These are phyloP conservation scores for Zychaea mexicana DNA, from an alignment of 371 early-diverging fungal genomes.

Conservation along the genomic window DNA sequence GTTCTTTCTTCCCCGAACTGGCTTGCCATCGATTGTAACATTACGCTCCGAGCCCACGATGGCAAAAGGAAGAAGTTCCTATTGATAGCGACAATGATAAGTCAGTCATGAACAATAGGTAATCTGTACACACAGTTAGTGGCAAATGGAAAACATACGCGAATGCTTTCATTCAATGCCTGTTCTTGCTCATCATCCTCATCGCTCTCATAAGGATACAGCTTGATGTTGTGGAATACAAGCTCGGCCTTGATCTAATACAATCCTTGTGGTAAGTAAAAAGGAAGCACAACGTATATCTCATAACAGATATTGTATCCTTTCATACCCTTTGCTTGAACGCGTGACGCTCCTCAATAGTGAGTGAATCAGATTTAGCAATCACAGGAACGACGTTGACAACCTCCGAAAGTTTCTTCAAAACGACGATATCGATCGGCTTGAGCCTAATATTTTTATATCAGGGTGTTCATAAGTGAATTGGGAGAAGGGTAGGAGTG, in stretches of 20 bases:
- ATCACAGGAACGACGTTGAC: constrained; percentile 86
- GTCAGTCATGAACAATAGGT: too few species aligned
- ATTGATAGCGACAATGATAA: too few species aligned
- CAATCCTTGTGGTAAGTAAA: background rate
- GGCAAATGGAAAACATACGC: constrained; percentile 25
- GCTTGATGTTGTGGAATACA: constrained; percentile 86
- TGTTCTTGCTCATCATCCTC: constrained; percentile 83
- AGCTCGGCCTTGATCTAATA: constrained; percentile 86
- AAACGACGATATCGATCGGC: constrained; percentile 77
- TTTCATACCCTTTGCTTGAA: constrained; percentile 71
- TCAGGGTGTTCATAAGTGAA: background rate
- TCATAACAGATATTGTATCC: constrained; percentile 3
- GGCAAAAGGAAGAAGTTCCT: constrained; percentile 83
- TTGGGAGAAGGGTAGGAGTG: background rate
- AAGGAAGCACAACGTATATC: too few species aligned
- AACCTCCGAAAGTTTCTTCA: constrained; percentile 73
- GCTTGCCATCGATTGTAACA: constrained; percentile 79
- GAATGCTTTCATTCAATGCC: constrained; percentile 73
- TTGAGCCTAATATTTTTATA: too few species aligned
- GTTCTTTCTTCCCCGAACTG: constrained; percentile 73
- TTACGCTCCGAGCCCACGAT: constrained; percentile 86
- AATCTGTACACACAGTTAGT: too few species aligned
- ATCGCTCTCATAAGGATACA: constrained; percentile 86
- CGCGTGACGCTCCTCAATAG: constrained; percentile 71
- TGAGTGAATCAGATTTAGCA: constrained; percentile 87